Conservation (phyloP, 2,329 filamentous ascomycete species). For the Nemania bipapillata region DNA sequence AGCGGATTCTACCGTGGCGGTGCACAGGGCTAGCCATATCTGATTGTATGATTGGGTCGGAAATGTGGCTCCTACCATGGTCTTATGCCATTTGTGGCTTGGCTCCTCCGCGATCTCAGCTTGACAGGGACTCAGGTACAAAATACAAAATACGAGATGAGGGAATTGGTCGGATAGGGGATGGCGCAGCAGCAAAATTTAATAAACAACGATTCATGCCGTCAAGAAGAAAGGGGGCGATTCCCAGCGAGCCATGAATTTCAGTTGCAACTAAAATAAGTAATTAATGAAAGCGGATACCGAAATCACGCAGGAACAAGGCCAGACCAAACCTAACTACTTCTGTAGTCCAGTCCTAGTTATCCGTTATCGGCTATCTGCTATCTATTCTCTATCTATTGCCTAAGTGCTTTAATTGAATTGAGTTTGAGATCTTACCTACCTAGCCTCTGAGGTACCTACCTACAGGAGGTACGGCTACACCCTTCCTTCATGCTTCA, state of each 20-base stretch:
- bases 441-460: no score
- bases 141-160: not conserved
- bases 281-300: not conserved
- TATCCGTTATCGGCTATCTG: no score
- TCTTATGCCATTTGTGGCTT: constrained; percentile 30
- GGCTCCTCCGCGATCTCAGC: constrained; percentile 18
- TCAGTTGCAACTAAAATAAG: not conserved
- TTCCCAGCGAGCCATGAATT: not conserved
- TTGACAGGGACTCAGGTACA: constrained; percentile 16
- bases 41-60: constrained; percentile 33
- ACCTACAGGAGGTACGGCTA: no score
- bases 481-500: not conserved
- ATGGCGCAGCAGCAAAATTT: constrained; percentile 23
- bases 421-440: no score
- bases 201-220: constrained; percentile 1
- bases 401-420: no score
- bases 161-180: constrained; percentile 10
- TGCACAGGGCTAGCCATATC: constrained; percentile 11
- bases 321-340: no score
- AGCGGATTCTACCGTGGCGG: constrained; percentile 25
- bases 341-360: no score
- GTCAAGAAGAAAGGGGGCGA: constrained; percentile 10
- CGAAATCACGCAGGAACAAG: no score
- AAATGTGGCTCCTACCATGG: not conserved
- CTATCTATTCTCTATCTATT: no score